Base-by-base conservation (phyloP, 1,139 yeast species). In the Arxiozyma telluris region DNA sequence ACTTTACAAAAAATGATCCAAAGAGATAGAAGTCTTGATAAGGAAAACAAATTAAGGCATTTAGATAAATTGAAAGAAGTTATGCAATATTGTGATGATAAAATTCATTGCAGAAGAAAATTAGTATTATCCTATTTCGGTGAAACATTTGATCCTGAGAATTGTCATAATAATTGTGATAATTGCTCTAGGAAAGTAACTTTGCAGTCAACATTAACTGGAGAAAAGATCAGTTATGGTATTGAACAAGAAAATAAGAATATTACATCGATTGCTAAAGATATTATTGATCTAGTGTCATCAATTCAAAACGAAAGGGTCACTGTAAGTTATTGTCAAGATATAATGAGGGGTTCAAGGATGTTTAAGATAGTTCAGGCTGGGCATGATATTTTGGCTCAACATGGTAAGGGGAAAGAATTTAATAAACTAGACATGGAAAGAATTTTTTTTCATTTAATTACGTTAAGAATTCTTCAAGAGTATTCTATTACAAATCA, bases 121-220 rank as follows among this genome's bases (percentile, higher is more conserved):
- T 91, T 89, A 62, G 96, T 93, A 4, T 73, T 93, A 54, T 91
- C 87, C 52, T 93, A 91, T 67, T 93, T 93, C 71, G 87, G 87
- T 67, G 99, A 93, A 65, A 73, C 73, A 4, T 91, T 91, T 65
- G 81, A 87, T 59, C 77, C 86, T 3, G 72, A 71, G 25, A 72
- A 77, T 42, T 93, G 99, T 67, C 69, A 74, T 30, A 80, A 81
- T 58, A 80, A 82, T 58, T 93, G 99, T 73, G 98, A 93, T 69
- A 91, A 90, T 66, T 93, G 99, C 72, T 27, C 39, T 18, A 46
- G 47, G 17, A 46, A 23, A 44, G 22, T 68, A 73, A 49, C 8
- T 8, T 8, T 8, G 8, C 47, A 39, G 7, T 7, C n/a, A 15
- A 78, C 79, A 49, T 71, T 74, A 2, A 74, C 71, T 23, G 69